Conservation (phyloP, 2,329 filamentous ascomycete genomes). For the Teratosphaeria pseudoeucalypti region DNA sequence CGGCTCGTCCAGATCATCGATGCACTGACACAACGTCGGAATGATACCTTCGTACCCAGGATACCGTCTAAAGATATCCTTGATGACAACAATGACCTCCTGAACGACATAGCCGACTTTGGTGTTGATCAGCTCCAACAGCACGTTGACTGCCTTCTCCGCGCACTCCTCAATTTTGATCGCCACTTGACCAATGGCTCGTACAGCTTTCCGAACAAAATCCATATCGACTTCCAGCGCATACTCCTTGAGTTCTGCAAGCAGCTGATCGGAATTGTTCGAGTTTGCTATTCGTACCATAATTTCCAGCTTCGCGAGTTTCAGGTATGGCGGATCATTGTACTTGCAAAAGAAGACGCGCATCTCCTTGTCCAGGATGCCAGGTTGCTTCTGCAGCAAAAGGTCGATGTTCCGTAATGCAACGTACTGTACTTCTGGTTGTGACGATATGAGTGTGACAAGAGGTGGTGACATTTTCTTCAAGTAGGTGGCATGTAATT, state of each 20-base stretch:
- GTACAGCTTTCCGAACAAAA: conserved; percentile 86
- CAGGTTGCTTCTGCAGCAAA: conserved; percentile 86
- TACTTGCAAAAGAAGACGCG: conserved; percentile 99
- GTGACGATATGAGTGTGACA: conserved; percentile 89
- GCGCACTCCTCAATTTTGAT: conserved; percentile 96
- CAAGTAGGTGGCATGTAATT: conserved; percentile 72
- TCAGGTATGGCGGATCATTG: conserved; percentile 95
- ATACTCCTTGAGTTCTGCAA: conserved; percentile 94
- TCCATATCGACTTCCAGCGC: conserved; percentile 98
- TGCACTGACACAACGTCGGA: conserved; percentile 87
- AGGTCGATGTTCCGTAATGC: conserved; percentile 93
- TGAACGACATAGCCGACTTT: conserved; percentile 99
- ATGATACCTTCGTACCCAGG: conserved; percentile 97
- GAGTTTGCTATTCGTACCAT: conserved; percentile 99
- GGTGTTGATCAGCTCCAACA: conserved; percentile 88
- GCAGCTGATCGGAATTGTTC: conserved; percentile 85
- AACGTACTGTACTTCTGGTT: conserved; percentile 95
- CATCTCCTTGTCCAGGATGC: conserved; percentile 94
- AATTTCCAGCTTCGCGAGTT: conserved; percentile 94
- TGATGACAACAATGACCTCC: conserved; percentile 97
- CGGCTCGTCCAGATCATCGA: conserved; percentile 92
- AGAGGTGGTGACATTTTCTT: conserved; percentile 98
- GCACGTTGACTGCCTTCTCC: conserved; percentile 88
- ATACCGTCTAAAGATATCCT: conserved; percentile 95
- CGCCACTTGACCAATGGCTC: conserved; percentile 92